Evolutionary conservation across 805 yeast species (phyloP), one percentile per base, ranked within the genome.

Genomic region (Candida koratica): DNA sequence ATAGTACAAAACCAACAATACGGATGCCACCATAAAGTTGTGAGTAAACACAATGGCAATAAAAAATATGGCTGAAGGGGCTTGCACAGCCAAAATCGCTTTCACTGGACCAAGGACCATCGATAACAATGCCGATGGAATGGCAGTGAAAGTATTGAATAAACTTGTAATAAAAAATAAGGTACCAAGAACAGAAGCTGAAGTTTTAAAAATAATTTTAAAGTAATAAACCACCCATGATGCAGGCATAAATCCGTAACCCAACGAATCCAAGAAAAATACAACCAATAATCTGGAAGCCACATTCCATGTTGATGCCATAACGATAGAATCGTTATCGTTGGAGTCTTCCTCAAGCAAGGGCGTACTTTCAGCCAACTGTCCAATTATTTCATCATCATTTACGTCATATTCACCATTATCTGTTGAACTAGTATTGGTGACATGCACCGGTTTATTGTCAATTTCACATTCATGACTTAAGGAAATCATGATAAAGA

Each of bases 221-320:
- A 85, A 81, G 58, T 84, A 88, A 54, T 81, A 88, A 25, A 87
- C 86, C 28, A 83, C 70, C 96, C 96, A 89, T 1, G 95, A 82
- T 29, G 79, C 68, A 2, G 95, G 80, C 87, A 87, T 83, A 57
- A 88, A 83, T 1, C 96, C 96, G 44, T 77, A 79, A 0, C 95
- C 96, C 33, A 88, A 69, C 1, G 96, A 86, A 56, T 88, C 97
- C 19, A 85, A 52, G 79, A 85, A 84, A 52, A 88, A 89, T 12
- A 81, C 69, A 5, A 71, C 55, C 16, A 81, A 57, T 4, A 82
- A 60, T 34, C 71, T 70, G 15, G 70, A 35, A 4, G 48, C 45
- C 5, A 44, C 41, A 25, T 24, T 35, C 15, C 34, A 18, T 9
- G 48, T 42, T 7, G 42, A 32, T 2, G 35, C 41, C 6, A 29